Base-by-base conservation (phyloP, 2,329 filamentous ascomycete genomes). In the Sarocladium oryzae region DNA sequence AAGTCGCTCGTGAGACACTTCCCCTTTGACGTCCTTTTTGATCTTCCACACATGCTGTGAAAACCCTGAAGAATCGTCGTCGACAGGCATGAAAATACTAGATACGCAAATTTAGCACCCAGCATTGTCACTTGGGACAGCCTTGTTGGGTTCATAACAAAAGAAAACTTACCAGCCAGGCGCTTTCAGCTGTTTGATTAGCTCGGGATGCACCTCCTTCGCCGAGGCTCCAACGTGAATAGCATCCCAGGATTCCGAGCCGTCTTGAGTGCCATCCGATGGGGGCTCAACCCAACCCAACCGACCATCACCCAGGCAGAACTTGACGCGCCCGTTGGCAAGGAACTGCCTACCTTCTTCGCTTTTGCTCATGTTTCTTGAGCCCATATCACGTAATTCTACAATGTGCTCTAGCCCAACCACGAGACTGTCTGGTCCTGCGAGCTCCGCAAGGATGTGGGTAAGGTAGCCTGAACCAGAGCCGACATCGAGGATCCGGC, bases 171-270 rank as follows among this genome's bases (percentile, higher is more conserved):
- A 78, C 71, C 84, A 76, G 0, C 93, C 93, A 0, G 92, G 92
- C 2, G 78, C 71, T 56, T 82, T 82, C 57, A 99, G 70, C 71
- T 97, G 93, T 26, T 84, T 78, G 41, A 95, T 69, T 57, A 97
- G 69, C 53, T 80, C 78, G 16, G 78, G 63, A 64, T 95, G 91
- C 51, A 95, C 69, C 61, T 82, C 78, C 21, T 71, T 78, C 0
- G 92, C 92, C 7, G 89, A 88, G 1, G 93, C 93, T 0, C 93
- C 93, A 2, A 97, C 93, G 64, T 97, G 93, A 54, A 99, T 97
- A 2, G 88, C 91, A 75, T 97, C 89, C 76, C 92, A 99, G 0
- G 82, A 77, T 11, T 73, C 69, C 51, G 74, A 74, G 5, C 73
- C 75, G 40, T 68, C 66, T 2, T 70, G 79, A 60, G 61, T 69